Percentiles rank a stretch among this genome's conserved stretches.
phyloP scores from a whole-genome alignment of 2,329 filamentous ascomycete species.

The Fusarium globosum region DNA sequence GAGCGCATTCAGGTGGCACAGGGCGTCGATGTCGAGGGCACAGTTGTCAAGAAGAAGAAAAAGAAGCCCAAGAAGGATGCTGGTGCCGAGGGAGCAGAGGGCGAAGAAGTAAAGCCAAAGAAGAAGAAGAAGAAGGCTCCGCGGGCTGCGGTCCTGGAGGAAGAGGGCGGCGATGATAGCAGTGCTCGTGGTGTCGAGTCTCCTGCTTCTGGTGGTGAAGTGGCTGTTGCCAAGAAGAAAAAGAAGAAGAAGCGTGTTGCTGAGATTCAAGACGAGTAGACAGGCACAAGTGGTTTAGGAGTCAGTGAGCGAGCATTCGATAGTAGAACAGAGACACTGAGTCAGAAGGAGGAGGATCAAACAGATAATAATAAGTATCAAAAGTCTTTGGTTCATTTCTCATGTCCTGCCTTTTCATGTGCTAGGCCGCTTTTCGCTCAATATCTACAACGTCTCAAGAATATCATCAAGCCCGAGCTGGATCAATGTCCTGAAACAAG shows the following conservation, averaged over 20 bases:
- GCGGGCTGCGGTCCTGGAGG: constrained; percentile 25
- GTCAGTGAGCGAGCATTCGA: constrained; percentile 1
- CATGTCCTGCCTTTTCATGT: constrained; percentile 1
- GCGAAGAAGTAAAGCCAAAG: constrained; percentile 34
- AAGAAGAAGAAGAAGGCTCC: constrained; percentile 52
- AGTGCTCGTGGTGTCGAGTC: constrained; percentile 31
- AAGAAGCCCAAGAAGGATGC: constrained; percentile 59
- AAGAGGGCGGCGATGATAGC: constrained; percentile 32
- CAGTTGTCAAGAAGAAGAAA: constrained; percentile 74
- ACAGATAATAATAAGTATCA: constrained; percentile 14
- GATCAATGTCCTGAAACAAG: constrained; percentile 22
- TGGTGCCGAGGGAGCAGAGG: constrained; percentile 23
- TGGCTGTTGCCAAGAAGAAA: constrained; percentile 59
- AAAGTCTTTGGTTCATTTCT: constrained; percentile 3
- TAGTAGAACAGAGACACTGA: constrained; percentile 9
- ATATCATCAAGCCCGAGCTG: constrained; percentile 4
- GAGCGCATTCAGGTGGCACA: constrained; percentile 78
- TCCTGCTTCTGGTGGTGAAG: constrained; percentile 34
- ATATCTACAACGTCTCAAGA: background rate
- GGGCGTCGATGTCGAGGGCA: constrained; percentile 73
- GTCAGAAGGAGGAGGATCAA: constrained; percentile 23
- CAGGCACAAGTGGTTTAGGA: background rate
- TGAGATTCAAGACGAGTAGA: constrained; percentile 45
- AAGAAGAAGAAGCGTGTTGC: constrained; percentile 57
- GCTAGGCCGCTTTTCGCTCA: background rate